Evolutionary conservation across 306 rosid species (phyloP).

Genomic region (Acacia melanoxylon): DNA sequence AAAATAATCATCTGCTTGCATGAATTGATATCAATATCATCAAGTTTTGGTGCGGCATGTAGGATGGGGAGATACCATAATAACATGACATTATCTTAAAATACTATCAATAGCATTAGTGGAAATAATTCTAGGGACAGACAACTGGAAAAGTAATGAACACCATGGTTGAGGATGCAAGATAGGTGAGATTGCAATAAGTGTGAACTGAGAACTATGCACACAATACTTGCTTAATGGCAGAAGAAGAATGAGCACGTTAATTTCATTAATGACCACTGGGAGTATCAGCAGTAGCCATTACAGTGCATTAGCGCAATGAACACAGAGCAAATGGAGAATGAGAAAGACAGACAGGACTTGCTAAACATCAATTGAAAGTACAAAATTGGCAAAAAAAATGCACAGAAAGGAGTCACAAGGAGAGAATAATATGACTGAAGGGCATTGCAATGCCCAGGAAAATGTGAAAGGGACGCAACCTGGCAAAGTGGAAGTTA

Average conservation of each 20-base stretch:
- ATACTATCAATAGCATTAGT: not conserved
- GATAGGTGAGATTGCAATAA: not conserved
- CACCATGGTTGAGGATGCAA: not conserved
- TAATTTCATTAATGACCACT: not conserved
- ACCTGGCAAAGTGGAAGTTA: not conserved
- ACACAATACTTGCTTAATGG: not conserved
- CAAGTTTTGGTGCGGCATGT: not conserved
- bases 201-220: not conserved
- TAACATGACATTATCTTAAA: not conserved
- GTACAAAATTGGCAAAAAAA: not conserved
- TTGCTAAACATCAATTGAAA: not conserved
- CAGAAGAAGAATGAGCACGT: not conserved
- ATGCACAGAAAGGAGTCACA: not conserved
- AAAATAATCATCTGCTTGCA: not conserved
- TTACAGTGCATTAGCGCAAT: not conserved
- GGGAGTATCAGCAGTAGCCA: not conserved
- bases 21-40: not conserved
- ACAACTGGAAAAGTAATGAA: not conserved
- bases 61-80: not conserved
- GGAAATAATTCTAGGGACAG: not conserved
- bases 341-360: no score
- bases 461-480: not conserved
- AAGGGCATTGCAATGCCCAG: not conserved
- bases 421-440: not conserved
- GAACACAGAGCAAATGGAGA: not conserved